Percentiles rank a stretch among this genome's conserved stretches.
phyloP scores from a whole-genome alignment of 1,284 basidiomycete species.

The Heterobasidion parviporum region DNA sequence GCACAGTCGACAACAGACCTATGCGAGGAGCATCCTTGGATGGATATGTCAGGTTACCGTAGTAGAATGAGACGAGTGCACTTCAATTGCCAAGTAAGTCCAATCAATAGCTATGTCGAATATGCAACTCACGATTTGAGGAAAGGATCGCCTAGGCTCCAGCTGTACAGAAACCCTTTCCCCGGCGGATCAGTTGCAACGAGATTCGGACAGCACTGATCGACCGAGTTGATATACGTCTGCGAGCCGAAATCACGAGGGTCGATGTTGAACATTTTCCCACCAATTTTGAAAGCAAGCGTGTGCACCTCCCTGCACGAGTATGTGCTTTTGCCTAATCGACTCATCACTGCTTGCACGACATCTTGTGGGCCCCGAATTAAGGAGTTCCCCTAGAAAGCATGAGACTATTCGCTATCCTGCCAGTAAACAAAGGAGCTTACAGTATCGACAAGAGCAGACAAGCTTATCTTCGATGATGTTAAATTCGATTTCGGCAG shows the following conservation, averaged over 20 bases:
- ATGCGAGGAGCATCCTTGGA: constrained; percentile 55
- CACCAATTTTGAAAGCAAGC: constrained; percentile 53
- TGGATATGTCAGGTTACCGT: constrained; percentile 55
- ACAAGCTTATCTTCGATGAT: constrained; percentile 11
- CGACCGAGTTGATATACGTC: constrained; percentile 12
- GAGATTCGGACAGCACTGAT: constrained; percentile 32
- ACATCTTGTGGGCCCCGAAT: constrained; percentile 30
- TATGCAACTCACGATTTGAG: constrained; percentile 26
- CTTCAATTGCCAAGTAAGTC: constrained; percentile 9
- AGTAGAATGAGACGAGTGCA: constrained; percentile 44
- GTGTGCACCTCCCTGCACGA: constrained; percentile 43
- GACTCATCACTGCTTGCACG: constrained; percentile 7
- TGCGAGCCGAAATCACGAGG: constrained; percentile 53
- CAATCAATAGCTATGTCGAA: background rate
- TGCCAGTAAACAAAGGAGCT: constrained; percentile 8
- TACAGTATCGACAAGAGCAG: constrained; percentile 46
- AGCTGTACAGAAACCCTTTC: constrained; percentile 27
- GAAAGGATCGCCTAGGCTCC: constrained; percentile 33
- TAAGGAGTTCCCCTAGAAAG: constrained; percentile 27
- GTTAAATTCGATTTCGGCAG: constrained; percentile 34
- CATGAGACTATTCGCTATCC: background rate
- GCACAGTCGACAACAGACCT: constrained; percentile 61
- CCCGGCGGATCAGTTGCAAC: constrained; percentile 44
- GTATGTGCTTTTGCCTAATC: constrained; percentile 15
- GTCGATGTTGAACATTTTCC: constrained; percentile 53